Percentiles rank a stretch among this genome's conserved stretches.
Evolutionary conservation across 202 grass and related monocot species (phyloP).

Genomic region (Hordeum pubiflorum): DNA sequence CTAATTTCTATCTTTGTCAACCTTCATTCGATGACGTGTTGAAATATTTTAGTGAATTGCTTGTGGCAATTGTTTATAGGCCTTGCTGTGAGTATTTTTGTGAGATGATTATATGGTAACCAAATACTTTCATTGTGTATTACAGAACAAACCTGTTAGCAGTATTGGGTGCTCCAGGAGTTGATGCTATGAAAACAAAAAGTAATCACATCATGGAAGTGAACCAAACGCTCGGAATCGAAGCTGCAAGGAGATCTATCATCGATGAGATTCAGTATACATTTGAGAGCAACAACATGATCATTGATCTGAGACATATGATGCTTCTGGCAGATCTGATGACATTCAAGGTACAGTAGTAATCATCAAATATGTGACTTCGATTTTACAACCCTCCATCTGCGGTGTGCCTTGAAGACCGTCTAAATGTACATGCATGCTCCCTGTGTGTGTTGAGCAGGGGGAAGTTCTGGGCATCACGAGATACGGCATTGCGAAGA

Average conservation of each 20-base stretch:
- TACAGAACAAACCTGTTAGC: slow-evolving; percentile 84
- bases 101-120: slow-evolving; percentile 22
- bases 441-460: slow-evolving; percentile 20
- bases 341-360: slow-evolving; percentile 65
- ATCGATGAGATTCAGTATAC: slow-evolving; percentile 73
- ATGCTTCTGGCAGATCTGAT: slow-evolving; percentile 95
- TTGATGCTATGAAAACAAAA: slow-evolving; percentile 62
- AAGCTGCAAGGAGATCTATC: slow-evolving; percentile 75
- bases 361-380: background rate
- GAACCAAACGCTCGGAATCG: slow-evolving; percentile 65
- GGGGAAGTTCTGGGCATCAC: slow-evolving; percentile 86
- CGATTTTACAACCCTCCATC: background rate
- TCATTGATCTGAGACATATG: slow-evolving; percentile 88
- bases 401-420: background rate
- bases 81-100: background rate
- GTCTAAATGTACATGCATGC: too few species aligned
- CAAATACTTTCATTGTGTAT: slow-evolving; percentile 15
- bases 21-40: background rate
- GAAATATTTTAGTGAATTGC: slow-evolving; percentile 12
- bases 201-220: slow-evolving; percentile 90
- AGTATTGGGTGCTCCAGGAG: slow-evolving; percentile 72
- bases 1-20: slow-evolving; percentile 1
- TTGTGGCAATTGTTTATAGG: background rate
- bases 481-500: slow-evolving; percentile 80
- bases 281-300: slow-evolving; percentile 74